Evolutionary conservation across 495 filamentous ascomycete species (phyloP), one percentile per base, ranked within the genome.

Genomic region (Podospora anserina): DNA sequence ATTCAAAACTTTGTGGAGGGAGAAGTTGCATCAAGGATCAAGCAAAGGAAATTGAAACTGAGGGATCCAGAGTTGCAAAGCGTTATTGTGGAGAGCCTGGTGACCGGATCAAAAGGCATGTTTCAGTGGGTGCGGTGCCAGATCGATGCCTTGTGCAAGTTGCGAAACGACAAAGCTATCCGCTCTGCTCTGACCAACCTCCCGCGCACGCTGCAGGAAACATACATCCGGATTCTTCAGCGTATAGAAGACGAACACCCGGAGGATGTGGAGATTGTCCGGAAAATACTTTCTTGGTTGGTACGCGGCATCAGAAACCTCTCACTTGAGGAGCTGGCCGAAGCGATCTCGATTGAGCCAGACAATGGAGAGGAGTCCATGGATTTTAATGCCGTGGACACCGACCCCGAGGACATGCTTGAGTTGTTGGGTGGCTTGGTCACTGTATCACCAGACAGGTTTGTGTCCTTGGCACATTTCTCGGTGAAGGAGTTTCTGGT

Each of bases 61-160:
- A 63, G 57, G 49, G 23, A 18, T 3, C 61, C 63, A 27, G 60
- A 64, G 15, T 7, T 32, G 2, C 26, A 63, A 23, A 63, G 60
- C 60, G 55, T n/a, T 19, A 39, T 16, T 49, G 16, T 68, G 23
- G 64, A 68, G 2, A 64, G 63, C 60, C 20, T 68, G 5, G 66
- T 68, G 39, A 68, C 66, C 15, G 66, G 71, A 63, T 68, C 72
- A 13, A 64, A 72, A 23, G 73, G 73, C 32, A 75, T 75, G 73
- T 82, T 82, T 67, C 78, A 81, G 18, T 82, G 78, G 79, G 74
- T 72, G n/a, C 63, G 70, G 57, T 76, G 78, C 54, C 75, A 76
- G 64, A 75, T 82, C 28, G 67, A 76, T 32, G 74, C 80, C 34
- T 70, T 82, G 11, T 81, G 79, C 67, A 64, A 73, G 68, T 73